Percentiles rank a stretch among this genome's conserved stretches.
Evolutionary conservation across 352 stramenopile genomes (phyloP).

Genomic region (Phytopythium boreale): DNA sequence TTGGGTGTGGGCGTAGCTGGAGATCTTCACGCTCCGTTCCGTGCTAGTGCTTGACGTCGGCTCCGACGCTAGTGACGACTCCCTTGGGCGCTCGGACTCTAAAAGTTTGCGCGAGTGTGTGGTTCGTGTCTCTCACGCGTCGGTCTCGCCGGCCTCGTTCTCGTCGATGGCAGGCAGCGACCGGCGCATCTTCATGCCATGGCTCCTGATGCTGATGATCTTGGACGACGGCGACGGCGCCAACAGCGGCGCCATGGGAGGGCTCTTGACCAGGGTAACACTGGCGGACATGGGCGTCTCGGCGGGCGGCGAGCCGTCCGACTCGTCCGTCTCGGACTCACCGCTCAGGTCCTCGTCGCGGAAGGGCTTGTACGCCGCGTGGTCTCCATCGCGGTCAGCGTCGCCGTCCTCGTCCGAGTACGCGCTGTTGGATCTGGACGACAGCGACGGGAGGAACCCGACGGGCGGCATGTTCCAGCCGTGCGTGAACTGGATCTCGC

Average conservation of each 20-base stretch:
- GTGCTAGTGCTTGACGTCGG: conserved; percentile 35
- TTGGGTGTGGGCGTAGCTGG: background rate
- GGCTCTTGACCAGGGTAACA: background rate
- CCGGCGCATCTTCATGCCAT: conserved; percentile 4
- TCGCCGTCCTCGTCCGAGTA: background rate
- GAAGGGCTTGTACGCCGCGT: conserved; percentile 8
- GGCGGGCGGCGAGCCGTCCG: background rate
- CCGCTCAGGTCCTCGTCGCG: background rate
- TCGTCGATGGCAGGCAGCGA: conserved; percentile 10
- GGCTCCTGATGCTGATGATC: conserved; percentile 10
- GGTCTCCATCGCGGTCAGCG: background rate
- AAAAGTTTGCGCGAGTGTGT: too few species aligned
- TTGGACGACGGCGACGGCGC: conserved; percentile 1
- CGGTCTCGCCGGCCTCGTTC: conserved; percentile 1
- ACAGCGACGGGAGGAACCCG: background rate
- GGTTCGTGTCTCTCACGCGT: background rate
- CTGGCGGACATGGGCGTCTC: background rate
- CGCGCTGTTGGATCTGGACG: background rate
- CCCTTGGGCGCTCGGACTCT: background rate
- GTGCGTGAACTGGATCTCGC: background rate
- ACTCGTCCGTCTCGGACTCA: conserved; percentile 4
- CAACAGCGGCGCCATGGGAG: background rate
- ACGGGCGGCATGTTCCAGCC: conserved; percentile 4
- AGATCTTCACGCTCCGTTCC: conserved; percentile 11
- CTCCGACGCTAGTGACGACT: conserved; percentile 1